Conservation (phyloP, 2,329 filamentous ascomycete genomes). For the Cryphonectria radicalis region DNA sequence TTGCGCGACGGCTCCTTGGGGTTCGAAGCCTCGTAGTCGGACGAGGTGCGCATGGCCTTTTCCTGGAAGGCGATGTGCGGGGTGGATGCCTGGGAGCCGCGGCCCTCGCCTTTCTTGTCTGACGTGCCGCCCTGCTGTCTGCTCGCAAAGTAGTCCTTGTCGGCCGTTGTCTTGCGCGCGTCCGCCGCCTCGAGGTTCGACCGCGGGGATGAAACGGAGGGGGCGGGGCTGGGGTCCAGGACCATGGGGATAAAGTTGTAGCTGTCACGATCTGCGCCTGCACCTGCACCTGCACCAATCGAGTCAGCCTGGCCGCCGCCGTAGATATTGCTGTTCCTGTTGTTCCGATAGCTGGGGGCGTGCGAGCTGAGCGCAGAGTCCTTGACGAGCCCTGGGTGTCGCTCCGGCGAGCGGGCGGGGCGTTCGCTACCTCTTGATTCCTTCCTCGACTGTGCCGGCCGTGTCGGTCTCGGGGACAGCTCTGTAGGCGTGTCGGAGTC, state of each 20-base stretch:
- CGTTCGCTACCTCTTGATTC: constrained; percentile 59
- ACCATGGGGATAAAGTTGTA: constrained; percentile 77
- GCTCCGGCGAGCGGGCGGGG: constrained; percentile 59
- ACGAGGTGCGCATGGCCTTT: constrained; percentile 69
- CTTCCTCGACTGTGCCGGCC: constrained; percentile 53
- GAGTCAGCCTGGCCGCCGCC: constrained; percentile 40
- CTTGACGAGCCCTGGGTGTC: constrained; percentile 46
- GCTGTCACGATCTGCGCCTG: constrained; percentile 46
- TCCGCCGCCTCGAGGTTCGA: constrained; percentile 57
- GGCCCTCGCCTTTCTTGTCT: constrained; percentile 50
- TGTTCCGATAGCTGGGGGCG: constrained; percentile 76
- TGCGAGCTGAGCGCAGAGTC: constrained; percentile 72
- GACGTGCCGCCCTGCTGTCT: constrained; percentile 41
- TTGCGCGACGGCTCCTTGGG: constrained; percentile 54
- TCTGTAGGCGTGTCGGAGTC: constrained; percentile 72
- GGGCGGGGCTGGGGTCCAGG: constrained; percentile 69
- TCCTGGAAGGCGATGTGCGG: constrained; percentile 95
- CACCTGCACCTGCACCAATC: constrained; percentile 39
- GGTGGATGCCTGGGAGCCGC: constrained; percentile 58
- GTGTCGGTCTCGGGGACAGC: constrained; percentile 64
- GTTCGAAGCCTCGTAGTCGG: constrained; percentile 61
- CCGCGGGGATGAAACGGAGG: constrained; percentile 55
- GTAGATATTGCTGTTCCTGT: constrained; percentile 72
- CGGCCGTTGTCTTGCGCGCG: constrained; percentile 48
- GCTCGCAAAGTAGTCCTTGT: constrained; percentile 63